Base-by-base conservation (phyloP, 352 stramenopile species). In the Globisporangium uncinulatum region DNA sequence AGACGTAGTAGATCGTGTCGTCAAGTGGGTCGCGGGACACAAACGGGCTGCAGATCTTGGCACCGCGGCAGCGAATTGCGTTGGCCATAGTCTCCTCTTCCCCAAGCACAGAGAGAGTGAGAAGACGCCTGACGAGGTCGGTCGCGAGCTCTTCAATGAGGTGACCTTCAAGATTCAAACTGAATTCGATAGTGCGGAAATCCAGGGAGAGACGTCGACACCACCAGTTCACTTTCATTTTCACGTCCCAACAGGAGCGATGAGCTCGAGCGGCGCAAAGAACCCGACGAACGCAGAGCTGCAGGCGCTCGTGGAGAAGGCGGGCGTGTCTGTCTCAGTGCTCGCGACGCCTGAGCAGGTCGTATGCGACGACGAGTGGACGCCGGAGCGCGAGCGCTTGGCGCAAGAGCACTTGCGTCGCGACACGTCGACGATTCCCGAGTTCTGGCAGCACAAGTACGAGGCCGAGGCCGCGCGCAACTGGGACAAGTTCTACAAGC, bases 401-500 rank as follows among this genome's bases (percentile, higher is more conserved):
- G 85, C 85, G 31, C 66, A 71, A 41, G 75, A 87, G 63, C 79
- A 82, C 36, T 56, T 94, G 54, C 67, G 51, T 41, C 76, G 86
- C 67, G 85, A 94, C 76, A 82, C 71, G 63, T 90, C 82, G n/a
- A 71, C 65, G 36, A 91, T 94, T 57, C 72, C 83, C 20, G 59
- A 71, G 43, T 94, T 87, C 69, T 94, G 85, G 85, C 78, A 93
- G 66, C 71, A 71, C 92, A 93, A 95, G 61, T 95, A 94, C 62
- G 83, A 95, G 57, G 59, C 78, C 13, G 77, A 95, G 37, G 85
- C 89, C 0, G 78, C 81, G 47, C 87, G 86, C 66, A 95, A 78
- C 65, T 98, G 94, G 94, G 87, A 98, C 67, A 84, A 87, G 59
- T 98, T 98, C 70, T 98, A 98, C 72, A 85, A 93, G 51, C 77